These are phyloP conservation scores for Phytopythium oedochilum DNA, from an alignment of 352 stramenopile species.

Conservation along the genomic window DNA sequence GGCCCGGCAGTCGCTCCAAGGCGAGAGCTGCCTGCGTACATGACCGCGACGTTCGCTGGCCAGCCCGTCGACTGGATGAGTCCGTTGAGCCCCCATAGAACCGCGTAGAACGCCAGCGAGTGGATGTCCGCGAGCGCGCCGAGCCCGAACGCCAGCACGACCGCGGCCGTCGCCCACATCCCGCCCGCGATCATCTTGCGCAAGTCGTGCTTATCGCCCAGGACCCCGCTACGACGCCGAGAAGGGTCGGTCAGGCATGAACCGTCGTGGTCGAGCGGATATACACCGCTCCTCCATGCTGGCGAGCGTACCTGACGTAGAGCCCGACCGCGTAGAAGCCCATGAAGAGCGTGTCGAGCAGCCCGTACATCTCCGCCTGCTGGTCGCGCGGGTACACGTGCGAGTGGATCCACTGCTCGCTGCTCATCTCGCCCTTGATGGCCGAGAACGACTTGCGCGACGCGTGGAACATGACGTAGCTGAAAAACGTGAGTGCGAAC, in stretches of 20 bases:
- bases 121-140: constrained; percentile 55
- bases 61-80: constrained; percentile 80
- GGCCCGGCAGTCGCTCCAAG: neutral
- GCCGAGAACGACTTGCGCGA: constrained; percentile 77
- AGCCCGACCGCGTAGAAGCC: constrained; percentile 65
- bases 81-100: constrained; percentile 70
- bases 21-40: constrained; percentile 30
- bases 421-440: constrained; percentile 80
- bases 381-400: constrained; percentile 45
- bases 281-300: no score
- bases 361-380: constrained; percentile 76
- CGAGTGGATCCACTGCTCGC: constrained; percentile 75
- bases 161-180: constrained; percentile 59
- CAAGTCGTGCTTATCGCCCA: constrained; percentile 69
- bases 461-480: constrained; percentile 77
- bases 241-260: neutral
- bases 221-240: constrained; percentile 28
- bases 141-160: constrained; percentile 62
- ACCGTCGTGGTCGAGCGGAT: no score
- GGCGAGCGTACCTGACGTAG: constrained; percentile 45
- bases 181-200: constrained; percentile 60
- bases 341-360: constrained; percentile 83
- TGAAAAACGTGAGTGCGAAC: constrained; percentile 76
- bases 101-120: constrained; percentile 62
- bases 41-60: constrained; percentile 72